A percentile compares a stretch with the other conserved stretches of the same genome.
phyloP scores from a whole-genome alignment of 352 stramenopile genomes.

The Lagenidium giganteum region DNA sequence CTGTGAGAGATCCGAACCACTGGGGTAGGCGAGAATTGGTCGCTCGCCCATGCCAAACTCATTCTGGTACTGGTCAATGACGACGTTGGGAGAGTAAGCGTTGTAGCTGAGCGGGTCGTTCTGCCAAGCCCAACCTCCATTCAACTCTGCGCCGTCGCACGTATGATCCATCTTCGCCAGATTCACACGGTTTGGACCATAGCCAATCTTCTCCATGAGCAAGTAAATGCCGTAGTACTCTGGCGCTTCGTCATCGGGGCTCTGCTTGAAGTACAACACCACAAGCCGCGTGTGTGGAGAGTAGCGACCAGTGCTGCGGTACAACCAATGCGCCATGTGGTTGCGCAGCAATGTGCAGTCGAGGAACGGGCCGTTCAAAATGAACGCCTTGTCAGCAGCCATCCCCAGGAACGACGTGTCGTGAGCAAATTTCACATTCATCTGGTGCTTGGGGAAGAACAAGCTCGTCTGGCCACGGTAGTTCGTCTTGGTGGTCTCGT shows the following conservation, averaged over 20 bases:
- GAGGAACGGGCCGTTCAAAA: conserved; percentile 57
- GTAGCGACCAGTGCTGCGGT: conserved; percentile 44
- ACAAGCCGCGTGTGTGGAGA: conserved; percentile 49
- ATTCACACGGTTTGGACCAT: conserved; percentile 47
- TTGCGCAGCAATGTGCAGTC: conserved; percentile 56
- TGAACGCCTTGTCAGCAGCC: conserved; percentile 38
- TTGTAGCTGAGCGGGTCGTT: conserved; percentile 52
- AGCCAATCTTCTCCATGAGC: conserved; percentile 52
- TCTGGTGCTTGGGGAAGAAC: conserved; percentile 56
- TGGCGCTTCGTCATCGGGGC: no score
- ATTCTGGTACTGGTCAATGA: conserved; percentile 54
- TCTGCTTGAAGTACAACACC: conserved; percentile 42
- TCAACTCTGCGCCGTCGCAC: conserved; percentile 30
- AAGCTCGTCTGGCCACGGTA: conserved; percentile 61
- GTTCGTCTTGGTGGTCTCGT: conserved; percentile 32
- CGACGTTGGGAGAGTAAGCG: conserved; percentile 51
- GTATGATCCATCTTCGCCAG: conserved; percentile 28
- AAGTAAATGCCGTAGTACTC: conserved; percentile 56
- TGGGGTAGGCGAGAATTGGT: conserved; percentile 35
- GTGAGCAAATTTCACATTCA: conserved; percentile 42
- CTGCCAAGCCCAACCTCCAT: conserved; percentile 57
- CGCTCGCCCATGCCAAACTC: conserved; percentile 57
- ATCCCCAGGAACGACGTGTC: conserved; percentile 37
- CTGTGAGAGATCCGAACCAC: conserved; percentile 33
- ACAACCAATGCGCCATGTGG: conserved; percentile 63